Base-by-base conservation (phyloP, 371 early-diverging fungal genomes). In the Mucor plumbeus region DNA sequence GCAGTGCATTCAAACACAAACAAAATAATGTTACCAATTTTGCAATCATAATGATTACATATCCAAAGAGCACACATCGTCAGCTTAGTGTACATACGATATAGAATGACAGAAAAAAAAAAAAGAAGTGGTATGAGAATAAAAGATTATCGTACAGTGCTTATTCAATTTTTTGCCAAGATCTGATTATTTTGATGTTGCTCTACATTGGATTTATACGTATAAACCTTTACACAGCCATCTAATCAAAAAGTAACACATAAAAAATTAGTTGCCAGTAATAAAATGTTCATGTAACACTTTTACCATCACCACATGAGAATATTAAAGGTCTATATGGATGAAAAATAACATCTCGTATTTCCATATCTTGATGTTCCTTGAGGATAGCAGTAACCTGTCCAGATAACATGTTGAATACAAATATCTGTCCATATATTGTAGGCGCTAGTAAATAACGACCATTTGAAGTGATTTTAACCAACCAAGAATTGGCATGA, bases 271-370 rank as follows among this genome's bases (percentile, higher is more conserved):
- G 26, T 26, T 26, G 26, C 3, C 26, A 26, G 26, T 3, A 26
- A 26, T 26, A 26, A 26, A 26, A 31, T 41, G 10, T 53, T 44
- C 50, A 69, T 26, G 26, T 26, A 26, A 26, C 26, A 26, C 26
- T 26, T 26, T 78, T 84, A 88, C 90, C 97, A 74, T 96, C 97
- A 47, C 87, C 90, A 80, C 92, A 88, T 6, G 95, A 91, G 67
- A 95, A 91, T 57, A 96, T 59, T 8, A 93, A 71, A 13, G 91
- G 89, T 61, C 87, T 80, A 21, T 88, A 87, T 36, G 95, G 95
- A 69, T 96, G 96, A 75, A 95, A 93, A 56, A 94, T 79, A n/a
- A 94, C 90, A 80, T 96, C 96, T 33, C 97, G 90, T 7, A 96
- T 90, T 72, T 96, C 97, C 35, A 94, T 85, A 33, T 91, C 93